Base-by-base conservation (phyloP, 257 asterid genomes). In the Henckelia pumila region DNA sequence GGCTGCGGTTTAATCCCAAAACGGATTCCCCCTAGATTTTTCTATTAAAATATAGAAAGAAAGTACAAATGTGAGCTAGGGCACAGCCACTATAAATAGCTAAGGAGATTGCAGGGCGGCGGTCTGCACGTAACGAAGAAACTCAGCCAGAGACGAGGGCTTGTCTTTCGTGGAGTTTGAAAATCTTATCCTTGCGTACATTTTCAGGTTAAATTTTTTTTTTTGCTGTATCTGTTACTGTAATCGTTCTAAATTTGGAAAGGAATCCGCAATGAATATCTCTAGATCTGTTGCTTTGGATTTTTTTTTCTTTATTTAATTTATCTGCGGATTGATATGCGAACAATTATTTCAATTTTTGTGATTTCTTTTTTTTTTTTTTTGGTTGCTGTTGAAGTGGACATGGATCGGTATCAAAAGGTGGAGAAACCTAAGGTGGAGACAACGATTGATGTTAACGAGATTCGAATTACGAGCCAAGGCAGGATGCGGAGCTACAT, bases 401-500 rank as follows among this genome's bases (percentile, higher is more conserved):
- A 67, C 72, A 86, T 86, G 93, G 93, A 86, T 86, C 88, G 93
- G 67, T 86, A 86, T 86, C 85, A 80, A 64, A 82, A 76, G 81
- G 90, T 86, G 50, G 93, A 84, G 85, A 86, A 86, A 77, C 88
- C 89, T 19, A 86, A 74, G 82, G 77, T 52, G 8, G 93, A 82
- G 56, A 78, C 86, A 8, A 82, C 89, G 9, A 86, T 86, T 69
- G 82, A 76, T 58, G 89, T 77, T 69, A 86, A 86, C 68, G 93
- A 86, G 88, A 84, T 84, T 78, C 83, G 93, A 79, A 86, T 86
- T 72, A 86, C 93, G 3, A 86, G 89, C 69, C 93, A 80, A 71
- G 89, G 93, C 11, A 79, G 89, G 86, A 84, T 86, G 93, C 81
- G 89, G 29, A 86, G 80, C 73, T 86, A 86, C 66, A 86, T 86